Base-by-base conservation (phyloP, 73 alveolate species). In the Symbiodinium natans region DNA sequence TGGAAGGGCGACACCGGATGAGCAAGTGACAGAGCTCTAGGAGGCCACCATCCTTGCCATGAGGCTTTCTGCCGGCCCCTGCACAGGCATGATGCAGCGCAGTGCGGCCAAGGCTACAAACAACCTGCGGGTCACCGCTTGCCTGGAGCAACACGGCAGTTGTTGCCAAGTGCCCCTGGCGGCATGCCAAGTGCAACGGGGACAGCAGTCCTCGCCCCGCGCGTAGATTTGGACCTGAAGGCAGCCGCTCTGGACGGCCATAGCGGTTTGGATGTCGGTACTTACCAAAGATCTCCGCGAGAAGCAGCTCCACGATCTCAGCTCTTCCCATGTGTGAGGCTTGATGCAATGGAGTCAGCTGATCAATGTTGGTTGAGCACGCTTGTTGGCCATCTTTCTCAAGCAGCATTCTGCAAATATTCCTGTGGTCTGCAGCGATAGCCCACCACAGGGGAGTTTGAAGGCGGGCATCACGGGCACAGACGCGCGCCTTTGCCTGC, bases 361-460 rank as follows among this genome's bases (percentile, higher is more conserved):
- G 94, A 39, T 87, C 94, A 41, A 87, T 87, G 71, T 87, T 87
- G 38, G 94, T 38, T 34, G 42, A 80, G 85, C 29, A 39, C 3
- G 85, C 94, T 40, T 87, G 94, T 7, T 43, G 85, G 3, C 71
- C 34, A 42, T 87, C 94, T 56, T 56, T 71, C 21, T 54, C 94
- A 36, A 87, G 85, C 27, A 87, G 85, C 68, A 59, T 54, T 31
- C 34, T 52, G 86, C 94, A 87, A 38, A 87, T 82, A 85, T 19
- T 38, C 25, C 94, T 68, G 77, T 89, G 95, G 52, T 89, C 48
- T 40, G 52, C 95, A 40, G 74, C 75, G 74, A 68, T 43, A 8
- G 95, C 95, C 95, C 95, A 89, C 95, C 95, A 89, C 36, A 89
- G 43, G n/a, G 95, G 95, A 3, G 95, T 89, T 75, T 89, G 95